These are phyloP conservation scores for Nicotiana knightiana DNA, from an alignment of 257 asterid genomes.

Conservation along the genomic window DNA sequence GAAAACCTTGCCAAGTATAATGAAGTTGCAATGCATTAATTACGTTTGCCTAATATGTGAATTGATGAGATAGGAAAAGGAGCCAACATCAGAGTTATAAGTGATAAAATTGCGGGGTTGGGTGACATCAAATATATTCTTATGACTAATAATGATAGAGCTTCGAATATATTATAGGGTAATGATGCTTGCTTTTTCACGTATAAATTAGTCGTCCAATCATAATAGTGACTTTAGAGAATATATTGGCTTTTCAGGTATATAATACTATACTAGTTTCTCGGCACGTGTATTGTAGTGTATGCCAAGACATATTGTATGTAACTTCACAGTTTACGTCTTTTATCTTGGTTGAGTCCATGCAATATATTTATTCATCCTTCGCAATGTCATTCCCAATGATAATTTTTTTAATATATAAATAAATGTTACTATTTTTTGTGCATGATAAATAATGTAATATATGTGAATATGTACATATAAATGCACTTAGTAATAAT, in stretches of 20 bases:
- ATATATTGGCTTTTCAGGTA: background rate
- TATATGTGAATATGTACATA: too few species aligned
- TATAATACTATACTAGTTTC: background rate
- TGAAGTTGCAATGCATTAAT: too few species aligned
- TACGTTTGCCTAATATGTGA: background rate
- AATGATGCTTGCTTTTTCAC: background rate
- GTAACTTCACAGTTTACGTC: too few species aligned
- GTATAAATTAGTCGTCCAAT: background rate
- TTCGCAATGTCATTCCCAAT: too few species aligned
- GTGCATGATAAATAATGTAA: too few species aligned
- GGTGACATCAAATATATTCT: slow-evolving; percentile 28
- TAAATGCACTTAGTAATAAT: too few species aligned
- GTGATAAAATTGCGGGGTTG: background rate
- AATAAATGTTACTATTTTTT: too few species aligned
- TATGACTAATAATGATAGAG: background rate
- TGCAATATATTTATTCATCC: too few species aligned
- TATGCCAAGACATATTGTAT: too few species aligned
- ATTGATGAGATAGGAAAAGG: background rate
- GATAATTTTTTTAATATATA: too few species aligned
- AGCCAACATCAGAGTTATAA: slow-evolving; percentile 1
- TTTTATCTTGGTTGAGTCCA: too few species aligned
- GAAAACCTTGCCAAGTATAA: background rate
- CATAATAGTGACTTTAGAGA: background rate
- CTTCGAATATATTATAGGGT: background rate
- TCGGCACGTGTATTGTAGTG: too few species aligned